Conservation (phyloP, 257 asterid species). For the Solanum clarkiae region DNA sequence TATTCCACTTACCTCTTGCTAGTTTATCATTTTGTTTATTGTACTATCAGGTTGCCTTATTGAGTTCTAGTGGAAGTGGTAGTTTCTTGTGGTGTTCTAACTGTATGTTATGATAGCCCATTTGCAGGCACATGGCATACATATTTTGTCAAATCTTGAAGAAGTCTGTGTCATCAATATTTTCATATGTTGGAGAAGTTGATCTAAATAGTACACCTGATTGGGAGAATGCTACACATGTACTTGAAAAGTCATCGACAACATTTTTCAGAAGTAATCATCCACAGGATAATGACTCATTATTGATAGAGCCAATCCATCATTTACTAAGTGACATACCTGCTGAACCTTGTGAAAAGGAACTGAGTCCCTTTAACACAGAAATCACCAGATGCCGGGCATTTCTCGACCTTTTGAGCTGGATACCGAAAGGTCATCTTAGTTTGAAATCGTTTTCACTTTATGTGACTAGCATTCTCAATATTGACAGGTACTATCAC, state of each 20-base stretch:
- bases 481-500: constrained; percentile 63
- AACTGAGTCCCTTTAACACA: constrained; percentile 8
- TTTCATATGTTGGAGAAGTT: constrained; percentile 31
- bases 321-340: background rate
- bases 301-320: constrained; percentile 9
- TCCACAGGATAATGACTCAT: constrained; percentile 11
- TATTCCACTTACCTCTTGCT: background rate
- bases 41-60: background rate
- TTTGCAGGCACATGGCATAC: constrained; percentile 72
- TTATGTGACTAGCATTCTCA: constrained; percentile 60
- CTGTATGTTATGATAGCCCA: constrained; percentile 47
- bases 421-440: constrained; percentile 68
- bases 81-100: constrained; percentile 11
- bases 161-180: constrained; percentile 43
- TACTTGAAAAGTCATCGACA: constrained; percentile 22
- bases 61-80: background rate
- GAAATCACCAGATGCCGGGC: constrained; percentile 35
- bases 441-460: constrained; percentile 43
- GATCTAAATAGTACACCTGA: constrained; percentile 44
- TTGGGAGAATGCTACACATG: constrained; percentile 39
- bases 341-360: constrained; percentile 19
- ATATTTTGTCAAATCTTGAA: constrained; percentile 48
- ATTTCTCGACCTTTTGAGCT: constrained; percentile 50
- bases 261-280: background rate
- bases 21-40: background rate